These are phyloP conservation scores for Chlorella sp. DNA, from an alignment of 139 green algal species.

Conservation along the genomic window DNA sequence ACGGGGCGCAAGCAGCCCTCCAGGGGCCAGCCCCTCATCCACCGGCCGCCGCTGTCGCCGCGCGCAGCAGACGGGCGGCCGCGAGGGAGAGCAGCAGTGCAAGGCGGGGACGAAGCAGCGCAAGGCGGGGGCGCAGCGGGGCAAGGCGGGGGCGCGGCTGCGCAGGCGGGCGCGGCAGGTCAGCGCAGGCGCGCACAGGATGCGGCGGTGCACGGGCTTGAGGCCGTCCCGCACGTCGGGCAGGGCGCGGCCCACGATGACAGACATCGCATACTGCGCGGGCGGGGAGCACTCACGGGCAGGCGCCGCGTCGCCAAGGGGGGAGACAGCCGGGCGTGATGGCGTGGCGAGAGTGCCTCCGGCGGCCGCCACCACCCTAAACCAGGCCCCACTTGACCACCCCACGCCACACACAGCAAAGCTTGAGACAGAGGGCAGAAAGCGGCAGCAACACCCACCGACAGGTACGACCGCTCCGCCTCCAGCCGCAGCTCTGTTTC, in stretches of 20 bases:
- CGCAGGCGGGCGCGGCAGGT: no score
- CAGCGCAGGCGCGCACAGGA: no score
- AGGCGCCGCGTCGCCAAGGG: not conserved
- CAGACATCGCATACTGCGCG: slow-evolving; percentile 93
- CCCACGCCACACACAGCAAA: not conserved
- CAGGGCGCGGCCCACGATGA: slow-evolving; percentile 95
- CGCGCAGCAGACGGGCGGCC: no score
- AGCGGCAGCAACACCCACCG: slow-evolving; percentile 23
- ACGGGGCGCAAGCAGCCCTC: no score
- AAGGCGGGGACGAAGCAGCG: no score
- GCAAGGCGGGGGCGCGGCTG: no score
- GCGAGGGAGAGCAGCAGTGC: no score
- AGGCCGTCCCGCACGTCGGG: slow-evolving; percentile 97
- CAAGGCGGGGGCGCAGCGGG: no score
- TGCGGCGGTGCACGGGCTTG: slow-evolving; percentile 97
- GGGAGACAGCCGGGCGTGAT: not conserved
- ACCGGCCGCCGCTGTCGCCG: no score
- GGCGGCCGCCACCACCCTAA: not conserved
- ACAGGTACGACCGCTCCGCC: slow-evolving; percentile 59
- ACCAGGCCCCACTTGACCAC: not conserved
- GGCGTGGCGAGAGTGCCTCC: not conserved
- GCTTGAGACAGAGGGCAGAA: not conserved
- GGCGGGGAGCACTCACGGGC: not conserved
- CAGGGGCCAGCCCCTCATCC: no score
- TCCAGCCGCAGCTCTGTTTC: slow-evolving; percentile 53